Evolutionary conservation across 371 early-diverging fungal species (phyloP).

Genomic region (Nematocida minor): DNA sequence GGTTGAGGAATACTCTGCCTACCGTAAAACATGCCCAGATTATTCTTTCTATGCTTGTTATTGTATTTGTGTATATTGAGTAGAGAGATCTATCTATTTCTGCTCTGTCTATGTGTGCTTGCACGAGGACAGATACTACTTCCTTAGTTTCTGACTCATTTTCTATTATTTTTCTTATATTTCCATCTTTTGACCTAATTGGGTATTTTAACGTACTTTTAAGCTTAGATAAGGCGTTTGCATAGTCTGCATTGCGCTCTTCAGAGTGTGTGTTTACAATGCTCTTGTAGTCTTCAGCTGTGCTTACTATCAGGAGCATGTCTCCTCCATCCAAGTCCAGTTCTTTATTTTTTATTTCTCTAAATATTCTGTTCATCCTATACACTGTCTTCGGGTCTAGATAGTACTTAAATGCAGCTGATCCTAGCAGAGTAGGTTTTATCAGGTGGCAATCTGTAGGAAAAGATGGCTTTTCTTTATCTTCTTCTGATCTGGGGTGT

Average conservation of each 20-base stretch:
- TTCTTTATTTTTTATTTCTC: not conserved
- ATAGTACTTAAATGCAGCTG: not conserved
- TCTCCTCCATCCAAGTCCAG: constrained; percentile 20
- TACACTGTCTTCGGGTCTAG: not conserved
- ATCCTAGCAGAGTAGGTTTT: not conserved
- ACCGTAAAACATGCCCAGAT: not conserved
- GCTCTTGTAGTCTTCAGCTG: not conserved
- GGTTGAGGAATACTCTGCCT: not conserved
- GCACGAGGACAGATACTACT: not conserved
- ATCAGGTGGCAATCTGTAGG: not conserved
- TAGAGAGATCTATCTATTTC: not conserved
- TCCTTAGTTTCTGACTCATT: not conserved
- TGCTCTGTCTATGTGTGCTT: not conserved
- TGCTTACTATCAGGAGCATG: constrained; percentile 19
- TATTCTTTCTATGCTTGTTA: not conserved
- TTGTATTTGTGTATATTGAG: not conserved
- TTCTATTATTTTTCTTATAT: not conserved
- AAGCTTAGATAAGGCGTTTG: not conserved
- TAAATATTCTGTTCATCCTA: not conserved
- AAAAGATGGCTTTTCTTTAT: not conserved
- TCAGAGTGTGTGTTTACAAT: not conserved
- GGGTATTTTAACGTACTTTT: not conserved
- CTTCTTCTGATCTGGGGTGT: too few relatives aligned
- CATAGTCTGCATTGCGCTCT: not conserved
- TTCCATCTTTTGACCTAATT: not conserved